Evolutionary conservation across 139 green algal species (phyloP), one percentile per base, ranked within the genome.

Genomic region (Chlamydomonas eustigma): DNA sequence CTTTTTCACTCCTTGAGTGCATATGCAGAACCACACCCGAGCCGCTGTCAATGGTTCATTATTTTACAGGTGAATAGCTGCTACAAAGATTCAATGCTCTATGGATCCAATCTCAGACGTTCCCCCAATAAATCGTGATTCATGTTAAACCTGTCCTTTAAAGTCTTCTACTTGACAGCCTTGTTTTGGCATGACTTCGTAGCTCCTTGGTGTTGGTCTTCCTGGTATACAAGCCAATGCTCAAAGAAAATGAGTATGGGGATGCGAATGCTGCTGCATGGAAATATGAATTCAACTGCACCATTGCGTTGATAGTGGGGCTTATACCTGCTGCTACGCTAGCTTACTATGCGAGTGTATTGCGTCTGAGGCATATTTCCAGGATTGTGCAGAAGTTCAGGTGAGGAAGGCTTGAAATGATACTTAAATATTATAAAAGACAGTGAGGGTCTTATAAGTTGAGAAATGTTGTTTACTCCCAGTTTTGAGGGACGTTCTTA

Each of bases 181-280:
- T n/a, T n/a, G n/a, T n/a, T n/a, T n/a, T n/a, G n/a, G n/a, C n/a
- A n/a, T n/a, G n/a, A n/a, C n/a, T 28, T 4, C 52, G n/a, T n/a
- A 68, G 35, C 35, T 71, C 74, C 8, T 44, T 80, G 5, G 8
- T 84, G 39, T 25, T 80, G 33, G 30, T 74, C 64, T 34, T 75
- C 37, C 22, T 80, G 39, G 37, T 65, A 4, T 75, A 51, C 72
- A 3, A 6, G 34, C 72, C 72, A 37, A n/a, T 28, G 35, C 51
- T 77, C 51, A n/a, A n/a, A n/a, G n/a, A n/a, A n/a, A n/a, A n/a
- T n/a, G n/a, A n/a, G n/a, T n/a, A n/a, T n/a, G n/a, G n/a, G n/a
- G n/a, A n/a, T n/a, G 3, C 6, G 4, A 37, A 39, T 35, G 51
- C 69, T 35, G 1, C 25, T 4, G 25, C 1, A 28, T 51, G 30